phyloP scores from a whole-genome alignment of 331 rosid genomes.

The Saraca asoca region DNA sequence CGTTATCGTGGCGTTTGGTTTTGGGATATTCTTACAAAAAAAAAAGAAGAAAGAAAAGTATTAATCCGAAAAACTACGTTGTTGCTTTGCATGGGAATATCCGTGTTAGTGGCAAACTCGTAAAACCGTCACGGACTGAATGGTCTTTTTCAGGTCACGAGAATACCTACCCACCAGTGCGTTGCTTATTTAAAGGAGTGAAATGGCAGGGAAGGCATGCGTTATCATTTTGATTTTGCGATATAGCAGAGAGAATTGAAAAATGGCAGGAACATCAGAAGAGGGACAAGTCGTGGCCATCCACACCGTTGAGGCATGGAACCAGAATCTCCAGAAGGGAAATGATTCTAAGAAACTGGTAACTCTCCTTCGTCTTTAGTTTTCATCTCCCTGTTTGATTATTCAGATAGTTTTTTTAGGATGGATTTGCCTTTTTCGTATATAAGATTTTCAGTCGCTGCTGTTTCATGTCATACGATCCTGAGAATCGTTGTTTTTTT shows the following conservation, averaged over 20 bases:
- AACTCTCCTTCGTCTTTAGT: not conserved
- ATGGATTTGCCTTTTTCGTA: not conserved
- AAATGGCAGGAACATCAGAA: slow-evolving; percentile 55
- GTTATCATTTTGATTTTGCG: slow-evolving; percentile 9
- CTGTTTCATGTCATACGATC: not conserved
- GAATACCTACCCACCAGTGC: not conserved
- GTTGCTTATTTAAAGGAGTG: slow-evolving; percentile 33
- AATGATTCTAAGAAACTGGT: slow-evolving; percentile 57
- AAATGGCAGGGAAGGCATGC: not conserved
- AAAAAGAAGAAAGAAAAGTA: too few species aligned
- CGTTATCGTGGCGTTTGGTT: too few species aligned
- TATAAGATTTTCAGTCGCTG: not conserved
- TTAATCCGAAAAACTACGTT: not conserved
- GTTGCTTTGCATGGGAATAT: slow-evolving; percentile 36
- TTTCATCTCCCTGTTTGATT: not conserved
- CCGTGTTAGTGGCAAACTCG: slow-evolving; percentile 44
- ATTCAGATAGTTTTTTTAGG: not conserved
- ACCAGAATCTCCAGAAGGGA: slow-evolving; percentile 59
- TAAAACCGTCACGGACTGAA: slow-evolving; percentile 10
- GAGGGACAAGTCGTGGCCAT: slow-evolving; percentile 76
- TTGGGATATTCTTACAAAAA: too few species aligned
- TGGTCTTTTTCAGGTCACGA: slow-evolving; percentile 7
- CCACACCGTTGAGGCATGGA: slow-evolving; percentile 77
- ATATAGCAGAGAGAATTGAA: not conserved
- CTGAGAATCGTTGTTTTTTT: slow-evolving; percentile 8